phyloP scores from a whole-genome alignment of 306 rosid species.

The Dryas octopetala region DNA sequence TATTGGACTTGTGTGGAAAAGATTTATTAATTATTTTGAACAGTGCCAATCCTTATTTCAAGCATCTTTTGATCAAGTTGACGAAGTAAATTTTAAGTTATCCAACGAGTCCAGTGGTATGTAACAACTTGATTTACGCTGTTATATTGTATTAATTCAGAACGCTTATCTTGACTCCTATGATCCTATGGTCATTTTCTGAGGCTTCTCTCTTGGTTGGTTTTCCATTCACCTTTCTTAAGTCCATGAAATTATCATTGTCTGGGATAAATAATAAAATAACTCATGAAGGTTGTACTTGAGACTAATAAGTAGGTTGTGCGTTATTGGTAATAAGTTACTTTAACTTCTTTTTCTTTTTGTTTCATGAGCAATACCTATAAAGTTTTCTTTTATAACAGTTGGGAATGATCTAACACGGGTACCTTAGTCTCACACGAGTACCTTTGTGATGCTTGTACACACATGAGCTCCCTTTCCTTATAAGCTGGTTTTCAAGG shows the following conservation, averaged over 20 bases:
- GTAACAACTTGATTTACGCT: slow-evolving; percentile 17
- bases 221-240: background rate
- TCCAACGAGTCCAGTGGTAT: slow-evolving; percentile 53
- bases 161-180: background rate
- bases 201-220: background rate
- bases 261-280: background rate
- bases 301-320: background rate
- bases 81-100: slow-evolving; percentile 23
- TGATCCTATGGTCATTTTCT: background rate
- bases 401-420: background rate
- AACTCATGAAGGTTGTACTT: background rate
- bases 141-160: background rate
- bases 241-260: background rate
- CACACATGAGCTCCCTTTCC: background rate
- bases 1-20: slow-evolving; percentile 56
- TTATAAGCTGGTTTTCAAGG: background rate
- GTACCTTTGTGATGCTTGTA: background rate
- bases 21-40: slow-evolving; percentile 46
- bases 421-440: background rate
- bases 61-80: slow-evolving; percentile 39
- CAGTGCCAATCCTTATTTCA: slow-evolving; percentile 41
- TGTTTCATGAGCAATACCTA: background rate
- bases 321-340: background rate
- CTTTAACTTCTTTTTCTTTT: background rate
- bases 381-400: background rate